These are phyloP conservation scores for Sporothrix mexicana DNA, from an alignment of 2,329 filamentous ascomycete genomes.

Conservation along the genomic window DNA sequence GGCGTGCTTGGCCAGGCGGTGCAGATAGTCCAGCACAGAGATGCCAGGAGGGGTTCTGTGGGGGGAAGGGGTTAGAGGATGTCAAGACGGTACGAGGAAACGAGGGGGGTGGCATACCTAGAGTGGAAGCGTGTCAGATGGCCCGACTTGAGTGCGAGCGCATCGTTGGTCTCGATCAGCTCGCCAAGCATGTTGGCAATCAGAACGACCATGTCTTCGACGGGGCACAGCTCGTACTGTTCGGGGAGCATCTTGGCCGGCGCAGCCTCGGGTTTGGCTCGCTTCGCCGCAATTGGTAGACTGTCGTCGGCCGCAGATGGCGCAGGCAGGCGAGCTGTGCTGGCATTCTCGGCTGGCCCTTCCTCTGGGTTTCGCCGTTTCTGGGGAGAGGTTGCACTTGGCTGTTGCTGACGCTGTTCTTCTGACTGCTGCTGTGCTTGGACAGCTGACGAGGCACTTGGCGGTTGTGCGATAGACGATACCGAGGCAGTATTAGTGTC, in stretches of 20 bases:
- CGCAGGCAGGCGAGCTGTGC: conserved; percentile 37
- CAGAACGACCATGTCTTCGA: conserved; percentile 85
- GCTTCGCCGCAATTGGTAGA: conserved; percentile 53
- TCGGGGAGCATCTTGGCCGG: conserved; percentile 68
- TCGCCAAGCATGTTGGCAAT: conserved; percentile 97
- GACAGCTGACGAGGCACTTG: not conserved
- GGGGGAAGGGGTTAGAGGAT: not conserved
- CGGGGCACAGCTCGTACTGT: conserved; percentile 79
- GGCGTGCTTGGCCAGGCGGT: conserved; percentile 89
- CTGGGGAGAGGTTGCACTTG: conserved; percentile 38
- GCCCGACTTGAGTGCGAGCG: conserved; percentile 80
- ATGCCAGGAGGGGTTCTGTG: conserved; percentile 77
- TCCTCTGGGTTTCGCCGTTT: conserved; percentile 52
- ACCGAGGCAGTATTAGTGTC: conserved; percentile 15
- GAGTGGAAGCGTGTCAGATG: conserved; percentile 95
- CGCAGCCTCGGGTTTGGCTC: conserved; percentile 56
- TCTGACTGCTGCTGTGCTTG: not conserved
- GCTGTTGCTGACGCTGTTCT: conserved; percentile 3
- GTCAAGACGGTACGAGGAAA: not conserved
- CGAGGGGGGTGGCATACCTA: conserved; percentile 59
- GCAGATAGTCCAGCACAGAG: conserved; percentile 90
- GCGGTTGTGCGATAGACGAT: not conserved
- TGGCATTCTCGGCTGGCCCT: conserved; percentile 42
- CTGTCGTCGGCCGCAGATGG: conserved; percentile 36
- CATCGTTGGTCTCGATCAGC: conserved; percentile 90